Evolutionary conservation across 768 basidiomycete genomes (phyloP), one percentile per base, ranked within the genome.

Genomic region (Heimioporus sp.): DNA sequence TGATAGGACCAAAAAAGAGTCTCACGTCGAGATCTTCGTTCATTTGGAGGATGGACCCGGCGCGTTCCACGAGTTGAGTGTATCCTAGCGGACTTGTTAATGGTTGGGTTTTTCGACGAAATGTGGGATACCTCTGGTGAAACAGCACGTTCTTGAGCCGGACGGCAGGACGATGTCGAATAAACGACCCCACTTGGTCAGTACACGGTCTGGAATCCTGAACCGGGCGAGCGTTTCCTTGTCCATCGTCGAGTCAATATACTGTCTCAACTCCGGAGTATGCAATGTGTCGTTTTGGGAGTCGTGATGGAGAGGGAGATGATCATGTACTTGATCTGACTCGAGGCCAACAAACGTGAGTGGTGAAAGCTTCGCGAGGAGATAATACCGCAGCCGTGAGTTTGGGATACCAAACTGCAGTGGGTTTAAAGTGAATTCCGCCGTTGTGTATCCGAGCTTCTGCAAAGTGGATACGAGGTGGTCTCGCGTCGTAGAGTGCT

Each of bases 341-440:
- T 56, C 34, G 61, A 62, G 31, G 34, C 63, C 45, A 7, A 62
- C 45, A 56, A 82, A 84, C 16, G 50, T 21, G 7, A 76, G 60
- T 7, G 80, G 74, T 15, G 56, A 53, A 32, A 68, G 68, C 57
- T 81, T 86, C 10, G 89, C 90, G 1, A 92, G 78, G 17, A 90
- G 73, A 58, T 92, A 92, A 63, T 92, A 92, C 21, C 90, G 79
- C 53, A 89, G 70, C 19, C 90, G 82, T 17, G 90, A 92, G 62
- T 92, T 92, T 9, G 90, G 90, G 15, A 90, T 81, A 16, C 85
- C 82, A 54, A 87, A 89, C 64, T 91, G 89, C 6, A 89, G 67
- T 1, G 90, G 90, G 21, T 84, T 90, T 44, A 92, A 67, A 10
- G 87, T 70, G 20, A 89, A 73, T 66, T 92, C 89, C 20, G 73